Evolutionary conservation across 1,284 basidiomycete genomes (phyloP).

Genomic region (Fomitiporia mediterranea): DNA sequence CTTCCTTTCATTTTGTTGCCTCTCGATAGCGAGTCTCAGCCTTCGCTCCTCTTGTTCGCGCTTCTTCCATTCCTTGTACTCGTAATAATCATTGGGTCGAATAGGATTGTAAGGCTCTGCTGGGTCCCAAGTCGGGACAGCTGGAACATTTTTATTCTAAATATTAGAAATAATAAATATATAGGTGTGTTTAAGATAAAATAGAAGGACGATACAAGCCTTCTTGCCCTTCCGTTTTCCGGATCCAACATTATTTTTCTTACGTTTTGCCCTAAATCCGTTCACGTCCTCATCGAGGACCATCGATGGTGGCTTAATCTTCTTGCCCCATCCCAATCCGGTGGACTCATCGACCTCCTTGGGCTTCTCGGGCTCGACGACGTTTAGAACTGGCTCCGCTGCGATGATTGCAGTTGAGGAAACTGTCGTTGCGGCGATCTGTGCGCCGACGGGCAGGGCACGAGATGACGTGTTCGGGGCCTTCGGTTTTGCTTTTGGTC

Average conservation of each 20-base stretch:
- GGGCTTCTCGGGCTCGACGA: slow-evolving; percentile 26
- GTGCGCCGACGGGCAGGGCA: slow-evolving; percentile 60
- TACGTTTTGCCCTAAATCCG: slow-evolving; percentile 61
- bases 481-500: slow-evolving; percentile 47
- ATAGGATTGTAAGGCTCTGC: slow-evolving; percentile 73
- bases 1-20: slow-evolving; percentile 53
- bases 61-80: slow-evolving; percentile 74
- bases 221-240: slow-evolving; percentile 56
- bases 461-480: slow-evolving; percentile 40
- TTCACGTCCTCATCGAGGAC: slow-evolving; percentile 83
- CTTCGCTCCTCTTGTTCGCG: slow-evolving; percentile 67
- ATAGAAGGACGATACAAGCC: slow-evolving; percentile 36
- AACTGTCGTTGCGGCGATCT: slow-evolving; percentile 29
- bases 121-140: slow-evolving; percentile 65
- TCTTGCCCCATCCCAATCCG: slow-evolving; percentile 69
- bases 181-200: neutral
- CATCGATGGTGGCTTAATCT: slow-evolving; percentile 86
- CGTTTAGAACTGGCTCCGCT: slow-evolving; percentile 58
- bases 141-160: slow-evolving; percentile 58
- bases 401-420: slow-evolving; percentile 71
- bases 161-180: slow-evolving; percentile 4
- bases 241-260: slow-evolving; percentile 43
- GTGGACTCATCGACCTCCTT: slow-evolving; percentile 13
- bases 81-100: slow-evolving; percentile 82
- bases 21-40: slow-evolving; percentile 55